Base-by-base conservation (phyloP, 2,329 filamentous ascomycete species). In the Ophiobolus disseminans region DNA sequence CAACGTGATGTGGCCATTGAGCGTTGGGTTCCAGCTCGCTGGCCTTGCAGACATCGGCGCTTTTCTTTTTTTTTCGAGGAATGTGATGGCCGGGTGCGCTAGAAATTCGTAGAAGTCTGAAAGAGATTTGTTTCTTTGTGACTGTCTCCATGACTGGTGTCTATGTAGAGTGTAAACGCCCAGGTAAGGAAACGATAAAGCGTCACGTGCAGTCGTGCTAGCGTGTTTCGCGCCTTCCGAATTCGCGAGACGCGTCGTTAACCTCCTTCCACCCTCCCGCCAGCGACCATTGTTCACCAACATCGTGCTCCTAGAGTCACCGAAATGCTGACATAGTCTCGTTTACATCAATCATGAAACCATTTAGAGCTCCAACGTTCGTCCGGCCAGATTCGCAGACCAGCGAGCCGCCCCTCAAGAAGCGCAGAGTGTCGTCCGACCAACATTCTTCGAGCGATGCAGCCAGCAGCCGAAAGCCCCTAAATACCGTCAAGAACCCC, bases 351-450 rank as follows among this genome's bases (percentile, higher is more conserved):
- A 47, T 60, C 31, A 55, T 65, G 50, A 74, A 72, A 45, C 70
- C 72, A 10, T 74, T 74, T 40, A 60, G 63, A 26, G 63, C 69
- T 34, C 70, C 70, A 2, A 60, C 65, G 3, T 65, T 74, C 31
- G 61, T 64, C 7, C 62, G 66, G 30, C 57, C 65, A 17, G 55
- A 50, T 13, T 36, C 55, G 4, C 46, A 50, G 21, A 50, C 47
- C 41, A 44, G 53, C 36, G 58, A 66, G 45, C 75, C 74, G 38
- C 72, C 74, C n/a, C 50, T 59, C 10, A 78, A 78, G 62, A 76
- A 73, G 57, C 69, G 74, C 35, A 70, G 75, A 38, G 69, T 74
- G 25, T 75, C 70, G 32, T 56, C 55, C 37, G 63, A 73, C 31
- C 35, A 63, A 62, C 30, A 62, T 2, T 48, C 64, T 6, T 42